Conservation (phyloP, 768 basidiomycete species). For the Lentinula sp. region DNA sequence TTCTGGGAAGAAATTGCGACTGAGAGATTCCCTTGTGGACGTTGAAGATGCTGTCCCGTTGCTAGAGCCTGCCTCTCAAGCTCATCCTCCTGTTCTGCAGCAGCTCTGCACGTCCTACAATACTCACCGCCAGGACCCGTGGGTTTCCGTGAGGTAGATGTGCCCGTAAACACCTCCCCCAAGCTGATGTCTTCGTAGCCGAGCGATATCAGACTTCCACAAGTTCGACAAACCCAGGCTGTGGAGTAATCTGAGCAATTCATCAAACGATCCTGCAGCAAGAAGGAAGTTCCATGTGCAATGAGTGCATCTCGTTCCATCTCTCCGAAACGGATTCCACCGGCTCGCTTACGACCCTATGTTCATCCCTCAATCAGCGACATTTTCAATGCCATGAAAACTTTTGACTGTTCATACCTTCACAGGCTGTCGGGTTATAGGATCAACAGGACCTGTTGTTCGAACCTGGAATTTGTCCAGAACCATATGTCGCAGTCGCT, state of each 20-base stretch:
- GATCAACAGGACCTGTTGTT: slow-evolving; percentile 96
- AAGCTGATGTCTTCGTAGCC: slow-evolving; percentile 88
- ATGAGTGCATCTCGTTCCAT: slow-evolving; percentile 99
- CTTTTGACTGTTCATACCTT: slow-evolving; percentile 50
- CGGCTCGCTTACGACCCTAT: slow-evolving; percentile 94
- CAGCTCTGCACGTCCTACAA: slow-evolving; percentile 86
- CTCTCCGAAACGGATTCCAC: slow-evolving; percentile 98
- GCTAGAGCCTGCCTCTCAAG: slow-evolving; percentile 51
- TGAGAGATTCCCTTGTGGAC: slow-evolving; percentile 43
- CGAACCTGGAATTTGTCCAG: slow-evolving; percentile 99
- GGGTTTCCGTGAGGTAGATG: slow-evolving; percentile 44
- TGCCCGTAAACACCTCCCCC: slow-evolving; percentile 53
- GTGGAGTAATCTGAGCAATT: slow-evolving; percentile 99
- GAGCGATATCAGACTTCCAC: slow-evolving; percentile 91
- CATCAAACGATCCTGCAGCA: slow-evolving; percentile 97
- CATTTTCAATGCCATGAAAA: background rate
- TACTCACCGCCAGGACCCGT: slow-evolving; percentile 86
- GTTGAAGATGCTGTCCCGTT: slow-evolving; percentile 44
- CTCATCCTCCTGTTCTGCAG: slow-evolving; percentile 58
- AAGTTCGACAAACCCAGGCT: slow-evolving; percentile 96
- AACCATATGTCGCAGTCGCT: slow-evolving; percentile 98
- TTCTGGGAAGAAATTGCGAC: slow-evolving; percentile 66
- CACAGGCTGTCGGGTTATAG: slow-evolving; percentile 92
- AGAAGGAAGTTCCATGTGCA: slow-evolving; percentile 97
- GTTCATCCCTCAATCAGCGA: background rate